These are phyloP conservation scores for Cucumis hystrix DNA, from an alignment of 306 rosid genomes.

Conservation along the genomic window DNA sequence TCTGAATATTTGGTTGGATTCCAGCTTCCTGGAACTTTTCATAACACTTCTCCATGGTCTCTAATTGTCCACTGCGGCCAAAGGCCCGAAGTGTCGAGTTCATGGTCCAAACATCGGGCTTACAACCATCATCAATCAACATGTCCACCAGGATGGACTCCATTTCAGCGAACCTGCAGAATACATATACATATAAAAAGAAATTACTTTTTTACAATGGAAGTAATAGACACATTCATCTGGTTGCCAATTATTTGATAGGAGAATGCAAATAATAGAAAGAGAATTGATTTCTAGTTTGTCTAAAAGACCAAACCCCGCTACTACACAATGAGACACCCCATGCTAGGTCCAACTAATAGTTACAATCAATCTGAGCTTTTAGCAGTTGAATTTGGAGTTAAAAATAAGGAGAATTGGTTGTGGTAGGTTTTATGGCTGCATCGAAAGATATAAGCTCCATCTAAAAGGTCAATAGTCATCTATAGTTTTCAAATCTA, in stretches of 20 bases:
- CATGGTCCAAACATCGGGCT: slow-evolving; percentile 94
- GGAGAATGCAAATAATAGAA: neutral
- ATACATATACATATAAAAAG: neutral
- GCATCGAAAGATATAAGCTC: neutral
- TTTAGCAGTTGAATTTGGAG: neutral
- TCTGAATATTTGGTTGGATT: slow-evolving; percentile 70
- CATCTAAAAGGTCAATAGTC: neutral
- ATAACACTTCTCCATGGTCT: slow-evolving; percentile 88
- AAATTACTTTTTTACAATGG: slow-evolving; percentile 10
- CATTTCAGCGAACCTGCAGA: slow-evolving; percentile 73
- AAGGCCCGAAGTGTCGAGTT: slow-evolving; percentile 88
- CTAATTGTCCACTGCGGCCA: slow-evolving; percentile 70
- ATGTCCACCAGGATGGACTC: slow-evolving; percentile 64
- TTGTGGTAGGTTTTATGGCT: neutral
- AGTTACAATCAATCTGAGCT: neutral
- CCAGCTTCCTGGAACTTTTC: slow-evolving; percentile 78
- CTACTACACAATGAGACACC: neutral
- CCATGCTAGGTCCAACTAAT: neutral
- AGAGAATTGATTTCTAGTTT: neutral
- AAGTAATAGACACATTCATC: slow-evolving; percentile 7
- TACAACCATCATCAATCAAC: slow-evolving; percentile 47
- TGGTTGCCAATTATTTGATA: slow-evolving; percentile 15
- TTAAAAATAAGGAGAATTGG: neutral
- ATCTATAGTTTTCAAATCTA: neutral
- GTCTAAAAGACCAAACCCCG: neutral